Evolutionary conservation across 2,329 filamentous ascomycete species (phyloP), one percentile per base, ranked within the genome.

Genomic region (Ceratocystis lukuohia): DNA sequence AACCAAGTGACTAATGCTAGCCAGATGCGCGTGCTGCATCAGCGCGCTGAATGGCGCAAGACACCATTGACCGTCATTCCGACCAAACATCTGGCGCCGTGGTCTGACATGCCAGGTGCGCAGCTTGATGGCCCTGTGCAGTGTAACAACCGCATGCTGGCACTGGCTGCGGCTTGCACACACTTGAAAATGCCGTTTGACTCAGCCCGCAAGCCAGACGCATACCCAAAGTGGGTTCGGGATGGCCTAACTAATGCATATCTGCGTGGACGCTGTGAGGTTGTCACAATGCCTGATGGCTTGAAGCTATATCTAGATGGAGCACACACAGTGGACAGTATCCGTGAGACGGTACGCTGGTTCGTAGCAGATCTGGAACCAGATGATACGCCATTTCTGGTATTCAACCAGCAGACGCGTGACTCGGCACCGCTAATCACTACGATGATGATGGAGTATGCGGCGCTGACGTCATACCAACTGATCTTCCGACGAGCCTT

Each of bases 391-490:
- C 75, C 78, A 57, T 78, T 89, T 0, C 77, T 97, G 59, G 81
- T 97, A 61, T 97, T 97, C 80, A 96, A 96, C 75, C 93, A 96
- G 75, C 91, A 96, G 73, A 91, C 90, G 8, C 84, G 91, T 41
- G 86, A 96, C 72, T 88, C 89, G 4, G 76, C 78, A 3, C 78
- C 82, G 17, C 80, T 95, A 1, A 82, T 93, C 1, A 76, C 76
- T 41, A 80, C 80, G 0, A 77, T 96, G 1, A 79, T 91, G 66
- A 73, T 78, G 8, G 84, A 83, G 1, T 77, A 89, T 10, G 62
- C 64, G 72, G 74, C 59, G 69, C 76, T 65, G 72, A 76, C 66
- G 62, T 79, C 65, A 62, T 75, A 68, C 71, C 75, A 50, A 1
- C 65, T 71, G 75, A 69, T 77, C 0, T 96, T 96, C 73, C 82